A percentile compares a stretch with the other conserved stretches of the same genome.
Conservation (phyloP, 2,329 filamentous ascomycete genomes). For the Aspergillus ochraceoroseus region DNA sequence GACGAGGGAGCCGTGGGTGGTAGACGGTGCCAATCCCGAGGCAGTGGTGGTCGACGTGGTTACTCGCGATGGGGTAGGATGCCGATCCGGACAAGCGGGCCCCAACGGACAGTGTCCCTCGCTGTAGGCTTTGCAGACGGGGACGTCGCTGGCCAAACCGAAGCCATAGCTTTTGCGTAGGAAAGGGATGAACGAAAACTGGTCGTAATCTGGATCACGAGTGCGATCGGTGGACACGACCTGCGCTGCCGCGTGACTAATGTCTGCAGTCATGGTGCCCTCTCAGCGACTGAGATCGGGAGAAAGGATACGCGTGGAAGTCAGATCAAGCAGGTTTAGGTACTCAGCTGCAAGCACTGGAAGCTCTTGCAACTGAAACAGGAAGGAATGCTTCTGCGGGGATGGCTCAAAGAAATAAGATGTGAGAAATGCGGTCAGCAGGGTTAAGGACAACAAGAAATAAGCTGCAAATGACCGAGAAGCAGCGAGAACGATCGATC, state of each 20-base stretch:
- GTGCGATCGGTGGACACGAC: slow-evolving; percentile 35
- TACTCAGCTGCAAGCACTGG: background rate
- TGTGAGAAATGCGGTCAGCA: too few relatives aligned
- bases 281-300: background rate
- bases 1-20: slow-evolving; percentile 59
- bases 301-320: too few relatives aligned
- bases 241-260: slow-evolving; percentile 30
- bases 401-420: too few relatives aligned
- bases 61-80: slow-evolving; percentile 51
- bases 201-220: slow-evolving; percentile 49
- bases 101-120: slow-evolving; percentile 84
- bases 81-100: slow-evolving; percentile 77
- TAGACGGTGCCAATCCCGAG: slow-evolving; percentile 39
- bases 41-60: slow-evolving; percentile 44
- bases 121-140: slow-evolving; percentile 79
- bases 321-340: background rate
- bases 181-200: slow-evolving; percentile 82
- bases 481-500: too few relatives aligned
- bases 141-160: slow-evolving; percentile 70
- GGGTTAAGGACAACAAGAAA: too few relatives aligned
- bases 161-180: slow-evolving; percentile 78
- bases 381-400: too few relatives aligned
- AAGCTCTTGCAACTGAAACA: too few relatives aligned
- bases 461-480: too few relatives aligned
- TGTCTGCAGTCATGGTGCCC: slow-evolving; percentile 33